These are phyloP conservation scores for Dioszegia aurantiaca DNA, from an alignment of 768 basidiomycete species.

Conservation along the genomic window DNA sequence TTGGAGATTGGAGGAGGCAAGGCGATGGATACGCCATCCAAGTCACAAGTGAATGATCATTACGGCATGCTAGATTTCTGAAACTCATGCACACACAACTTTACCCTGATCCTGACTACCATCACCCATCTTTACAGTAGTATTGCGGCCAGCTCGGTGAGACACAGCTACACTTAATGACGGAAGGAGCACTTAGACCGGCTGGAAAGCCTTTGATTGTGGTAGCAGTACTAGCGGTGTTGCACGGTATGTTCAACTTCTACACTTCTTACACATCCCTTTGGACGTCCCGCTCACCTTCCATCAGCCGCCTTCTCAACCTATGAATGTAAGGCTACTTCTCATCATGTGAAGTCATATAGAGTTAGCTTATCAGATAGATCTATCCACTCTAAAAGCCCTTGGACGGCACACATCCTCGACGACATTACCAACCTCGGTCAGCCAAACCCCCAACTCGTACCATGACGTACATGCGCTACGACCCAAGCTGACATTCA, in stretches of 20 bases:
- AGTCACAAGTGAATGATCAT: too few species aligned
- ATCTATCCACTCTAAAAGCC: constrained; percentile 50
- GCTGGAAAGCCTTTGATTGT: constrained; percentile 28
- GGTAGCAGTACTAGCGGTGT: constrained; percentile 28
- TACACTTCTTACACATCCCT: neutral
- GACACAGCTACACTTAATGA: too few species aligned
- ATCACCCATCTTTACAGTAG: too few species aligned
- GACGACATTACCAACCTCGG: constrained; percentile 36
- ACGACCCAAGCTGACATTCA: constrained; percentile 12
- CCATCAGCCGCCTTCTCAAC: constrained; percentile 48
- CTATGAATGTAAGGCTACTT: constrained; percentile 43
- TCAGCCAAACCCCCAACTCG: constrained; percentile 17
- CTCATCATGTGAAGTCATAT: neutral
- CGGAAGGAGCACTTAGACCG: neutral
- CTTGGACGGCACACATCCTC: constrained; percentile 22
- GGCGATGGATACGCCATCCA: too few species aligned
- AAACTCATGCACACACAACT: too few species aligned
- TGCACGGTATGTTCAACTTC: constrained; percentile 32
- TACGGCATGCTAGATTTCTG: too few species aligned
- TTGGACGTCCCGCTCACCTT: neutral
- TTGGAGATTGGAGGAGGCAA: too few species aligned
- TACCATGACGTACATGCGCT: neutral
- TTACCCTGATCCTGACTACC: too few species aligned
- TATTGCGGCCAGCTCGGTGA: too few species aligned
- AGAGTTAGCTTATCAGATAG: constrained; percentile 16